phyloP scores from a whole-genome alignment of 1,139 yeast species.

The Blastobotrys ciferrii region DNA sequence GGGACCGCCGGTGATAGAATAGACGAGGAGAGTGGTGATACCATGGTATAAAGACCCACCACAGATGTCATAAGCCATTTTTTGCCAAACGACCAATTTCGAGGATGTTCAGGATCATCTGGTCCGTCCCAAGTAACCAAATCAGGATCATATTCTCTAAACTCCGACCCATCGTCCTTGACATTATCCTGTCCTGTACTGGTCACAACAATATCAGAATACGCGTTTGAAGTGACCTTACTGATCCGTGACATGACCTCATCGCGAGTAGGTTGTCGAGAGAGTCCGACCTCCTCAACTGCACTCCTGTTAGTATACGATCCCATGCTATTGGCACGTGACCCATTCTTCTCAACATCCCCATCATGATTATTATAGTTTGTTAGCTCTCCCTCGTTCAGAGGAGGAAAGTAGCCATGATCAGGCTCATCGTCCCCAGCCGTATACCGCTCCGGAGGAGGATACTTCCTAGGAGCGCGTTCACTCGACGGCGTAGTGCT shows the following conservation, averaged over 20 bases:
- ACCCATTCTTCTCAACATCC: background rate
- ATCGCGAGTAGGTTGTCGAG: constrained; percentile 31
- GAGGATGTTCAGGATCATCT: constrained; percentile 58
- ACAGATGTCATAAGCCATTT: constrained; percentile 48
- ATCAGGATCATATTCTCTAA: constrained; percentile 55
- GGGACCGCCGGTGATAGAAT: constrained; percentile 58
- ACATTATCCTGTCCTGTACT: constrained; percentile 25
- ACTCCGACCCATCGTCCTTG: constrained; percentile 37
- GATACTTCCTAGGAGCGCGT: background rate
- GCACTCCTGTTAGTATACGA: background rate
- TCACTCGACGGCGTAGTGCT: background rate
- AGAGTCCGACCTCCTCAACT: background rate
- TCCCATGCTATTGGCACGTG: background rate
- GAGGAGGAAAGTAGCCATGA: constrained; percentile 3
- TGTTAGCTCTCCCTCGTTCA: background rate
- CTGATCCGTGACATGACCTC: constrained; percentile 26
- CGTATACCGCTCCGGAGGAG: background rate
- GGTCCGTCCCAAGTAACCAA: constrained; percentile 64
- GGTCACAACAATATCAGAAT: constrained; percentile 20
- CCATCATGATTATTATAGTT: background rate
- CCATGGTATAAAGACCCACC: constrained; percentile 53
- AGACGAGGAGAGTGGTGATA: constrained; percentile 60
- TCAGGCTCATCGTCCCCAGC: background rate
- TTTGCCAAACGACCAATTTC: constrained; percentile 51
- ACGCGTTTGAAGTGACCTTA: constrained; percentile 13